Conservation (phyloP, 768 basidiomycete species). For the Trametes maxima region DNA sequence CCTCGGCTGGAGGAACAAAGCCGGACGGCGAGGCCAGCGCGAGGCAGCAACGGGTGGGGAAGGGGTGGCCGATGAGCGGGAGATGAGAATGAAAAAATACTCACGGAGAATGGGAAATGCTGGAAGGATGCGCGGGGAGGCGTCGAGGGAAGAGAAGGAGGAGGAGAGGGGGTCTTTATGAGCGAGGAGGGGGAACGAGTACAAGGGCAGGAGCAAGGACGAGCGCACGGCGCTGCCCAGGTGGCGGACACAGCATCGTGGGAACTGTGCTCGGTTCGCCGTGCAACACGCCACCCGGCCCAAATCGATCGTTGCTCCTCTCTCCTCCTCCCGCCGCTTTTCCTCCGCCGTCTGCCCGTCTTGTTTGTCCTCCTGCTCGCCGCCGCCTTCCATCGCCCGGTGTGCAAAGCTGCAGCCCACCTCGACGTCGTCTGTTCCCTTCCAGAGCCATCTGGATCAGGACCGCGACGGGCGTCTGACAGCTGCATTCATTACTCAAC, state of each 20-base stretch:
- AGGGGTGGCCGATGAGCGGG: slow-evolving; percentile 7
- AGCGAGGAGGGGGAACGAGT: slow-evolving; percentile 18
- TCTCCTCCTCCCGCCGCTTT: not conserved
- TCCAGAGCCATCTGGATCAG: not conserved
- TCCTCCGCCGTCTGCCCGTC: not conserved
- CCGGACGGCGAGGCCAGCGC: slow-evolving; percentile 20
- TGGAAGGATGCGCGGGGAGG: slow-evolving; percentile 18
- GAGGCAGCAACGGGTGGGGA: slow-evolving; percentile 21
- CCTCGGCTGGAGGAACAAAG: slow-evolving; percentile 5
- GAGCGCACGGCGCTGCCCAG: slow-evolving; percentile 31
- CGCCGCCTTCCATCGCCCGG: not conserved
- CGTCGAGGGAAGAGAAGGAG: slow-evolving; percentile 22
- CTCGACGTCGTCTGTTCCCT: not conserved
- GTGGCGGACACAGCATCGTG: slow-evolving; percentile 29
- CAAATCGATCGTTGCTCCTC: slow-evolving; percentile 13
- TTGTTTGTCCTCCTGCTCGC: not conserved
- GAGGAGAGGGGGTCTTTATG: slow-evolving; percentile 17
- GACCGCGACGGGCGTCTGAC: slow-evolving; percentile 4
- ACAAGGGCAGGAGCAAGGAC: slow-evolving; percentile 32
- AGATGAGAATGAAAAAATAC: slow-evolving; percentile 16
- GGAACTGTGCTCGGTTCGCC: slow-evolving; percentile 19
- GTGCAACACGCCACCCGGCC: slow-evolving; percentile 15
- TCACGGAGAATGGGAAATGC: slow-evolving; percentile 18
- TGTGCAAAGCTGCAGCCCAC: not conserved
- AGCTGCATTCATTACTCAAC: slow-evolving; percentile 7